phyloP scores from a whole-genome alignment of 805 yeast species.

The Candida anglica region DNA sequence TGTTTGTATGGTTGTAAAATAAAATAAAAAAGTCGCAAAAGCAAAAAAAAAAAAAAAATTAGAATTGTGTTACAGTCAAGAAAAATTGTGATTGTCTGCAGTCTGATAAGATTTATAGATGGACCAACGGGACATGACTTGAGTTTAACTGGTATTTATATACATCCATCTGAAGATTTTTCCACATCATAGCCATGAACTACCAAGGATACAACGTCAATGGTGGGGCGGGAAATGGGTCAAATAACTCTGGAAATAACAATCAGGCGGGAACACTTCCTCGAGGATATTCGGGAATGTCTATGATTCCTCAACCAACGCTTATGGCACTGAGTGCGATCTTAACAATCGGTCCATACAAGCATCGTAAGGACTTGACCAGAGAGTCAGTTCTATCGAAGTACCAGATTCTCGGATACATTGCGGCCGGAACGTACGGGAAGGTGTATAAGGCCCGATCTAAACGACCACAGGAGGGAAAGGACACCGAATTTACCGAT shows the following conservation, averaged over 20 bases:
- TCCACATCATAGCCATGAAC: too few relatives aligned
- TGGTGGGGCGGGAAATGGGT: constrained; percentile 2
- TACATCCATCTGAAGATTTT: too few relatives aligned
- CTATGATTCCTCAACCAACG: constrained; percentile 33
- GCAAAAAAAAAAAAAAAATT: too few relatives aligned
- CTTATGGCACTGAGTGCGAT: constrained; percentile 38
- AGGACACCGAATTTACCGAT: constrained; percentile 5
- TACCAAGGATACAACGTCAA: constrained; percentile 5
- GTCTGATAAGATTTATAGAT: too few relatives aligned
- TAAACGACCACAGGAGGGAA: constrained; percentile 13
- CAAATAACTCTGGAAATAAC: too few relatives aligned
- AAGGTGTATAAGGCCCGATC: constrained; percentile 85
- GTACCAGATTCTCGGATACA: constrained; percentile 88
- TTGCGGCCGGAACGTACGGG: constrained; percentile 98
- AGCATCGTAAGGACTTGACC: constrained; percentile 53
- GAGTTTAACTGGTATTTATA: too few relatives aligned
- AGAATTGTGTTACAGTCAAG: too few relatives aligned
- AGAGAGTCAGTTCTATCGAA: constrained; percentile 75
- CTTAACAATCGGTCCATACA: constrained; percentile 40
- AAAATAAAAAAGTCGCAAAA: too few relatives aligned
- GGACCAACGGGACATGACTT: too few relatives aligned
- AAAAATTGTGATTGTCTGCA: too few relatives aligned
- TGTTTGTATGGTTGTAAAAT: too few relatives aligned
- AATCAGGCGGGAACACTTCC: neutral
- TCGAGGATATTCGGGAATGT: neutral